Evolutionary conservation across 73 alveolate species (phyloP).

Genomic region (Paramecium primaurelia): DNA sequence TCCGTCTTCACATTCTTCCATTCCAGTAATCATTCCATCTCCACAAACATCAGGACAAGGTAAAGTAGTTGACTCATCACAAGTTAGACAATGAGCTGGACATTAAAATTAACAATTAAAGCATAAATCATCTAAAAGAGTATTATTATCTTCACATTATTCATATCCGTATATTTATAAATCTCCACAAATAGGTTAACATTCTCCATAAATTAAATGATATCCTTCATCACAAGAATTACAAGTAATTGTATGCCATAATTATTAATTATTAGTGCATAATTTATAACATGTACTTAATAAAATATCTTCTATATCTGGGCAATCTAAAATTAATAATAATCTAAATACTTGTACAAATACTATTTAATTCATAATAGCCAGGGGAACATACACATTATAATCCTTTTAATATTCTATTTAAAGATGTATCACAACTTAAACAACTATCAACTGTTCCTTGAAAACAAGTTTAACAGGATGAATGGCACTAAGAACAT

Average conservation of each 20-base stretch:
- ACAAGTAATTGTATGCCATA: neutral
- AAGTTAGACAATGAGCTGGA: neutral
- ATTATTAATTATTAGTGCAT: neutral
- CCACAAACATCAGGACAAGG: neutral
- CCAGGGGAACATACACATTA: neutral
- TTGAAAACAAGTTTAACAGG: too few relatives aligned
- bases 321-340: neutral
- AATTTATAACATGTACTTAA: neutral
- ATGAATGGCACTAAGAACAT: too few relatives aligned
- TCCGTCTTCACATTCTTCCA: neutral
- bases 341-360: neutral
- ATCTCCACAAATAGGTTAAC: neutral
- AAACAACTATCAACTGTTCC: too few relatives aligned
- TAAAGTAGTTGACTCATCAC: neutral
- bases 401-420: neutral
- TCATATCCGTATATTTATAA: neutral
- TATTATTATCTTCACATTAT: neutral
- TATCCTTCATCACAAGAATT: neutral
- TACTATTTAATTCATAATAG: neutral
- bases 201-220: neutral
- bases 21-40: neutral
- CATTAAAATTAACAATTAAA: neutral
- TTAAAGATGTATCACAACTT: neutral
- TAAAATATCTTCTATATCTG: neutral
- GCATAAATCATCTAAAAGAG: neutral